phyloP scores from a whole-genome alignment of 495 filamentous ascomycete species.

The Talaromyces thailandensis region DNA sequence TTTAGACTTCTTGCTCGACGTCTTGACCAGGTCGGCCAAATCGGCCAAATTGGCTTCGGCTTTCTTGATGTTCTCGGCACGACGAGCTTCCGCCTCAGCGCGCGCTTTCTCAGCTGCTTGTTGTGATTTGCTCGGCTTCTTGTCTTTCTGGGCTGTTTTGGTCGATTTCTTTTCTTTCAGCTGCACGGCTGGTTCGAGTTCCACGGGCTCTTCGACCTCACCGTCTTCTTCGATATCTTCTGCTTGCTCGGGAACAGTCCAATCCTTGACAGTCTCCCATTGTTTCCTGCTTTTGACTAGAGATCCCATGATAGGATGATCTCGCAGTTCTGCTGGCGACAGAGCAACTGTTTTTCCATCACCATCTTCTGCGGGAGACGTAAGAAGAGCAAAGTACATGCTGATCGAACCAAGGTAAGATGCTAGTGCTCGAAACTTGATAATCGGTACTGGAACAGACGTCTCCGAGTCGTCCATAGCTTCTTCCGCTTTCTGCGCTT shows the following conservation, averaged over 20 bases:
- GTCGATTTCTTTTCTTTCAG: slow-evolving; percentile 20
- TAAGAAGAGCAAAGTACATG: slow-evolving; percentile 89
- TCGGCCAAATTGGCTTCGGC: slow-evolving; percentile 66
- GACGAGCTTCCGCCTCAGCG: slow-evolving; percentile 43
- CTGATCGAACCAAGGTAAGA: slow-evolving; percentile 78
- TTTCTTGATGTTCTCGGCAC: slow-evolving; percentile 43
- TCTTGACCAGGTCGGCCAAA: slow-evolving; percentile 37
- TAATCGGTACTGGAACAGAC: slow-evolving; percentile 40
- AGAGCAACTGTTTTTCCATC: slow-evolving; percentile 39
- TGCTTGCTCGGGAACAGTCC: slow-evolving; percentile 21
- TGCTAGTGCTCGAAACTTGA: slow-evolving; percentile 66
- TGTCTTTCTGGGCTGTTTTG: slow-evolving; percentile 19
- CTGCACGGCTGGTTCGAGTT: slow-evolving; percentile 8
- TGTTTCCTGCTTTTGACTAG: slow-evolving; percentile 70
- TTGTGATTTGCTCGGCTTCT: slow-evolving; percentile 43
- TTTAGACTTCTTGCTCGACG: slow-evolving; percentile 22
- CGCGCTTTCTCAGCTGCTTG: slow-evolving; percentile 41
- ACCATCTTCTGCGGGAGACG: slow-evolving; percentile 55
- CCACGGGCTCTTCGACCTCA: background rate
- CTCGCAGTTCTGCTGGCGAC: slow-evolving; percentile 64
- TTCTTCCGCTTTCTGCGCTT: slow-evolving; percentile 44
- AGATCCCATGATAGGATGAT: slow-evolving; percentile 82
- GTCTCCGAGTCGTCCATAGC: slow-evolving; percentile 22
- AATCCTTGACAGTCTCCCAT: slow-evolving; percentile 67
- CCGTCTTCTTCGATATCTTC: slow-evolving; percentile 4